phyloP scores from a whole-genome alignment of 305 asterid species.

The Fraxinus sp. region DNA sequence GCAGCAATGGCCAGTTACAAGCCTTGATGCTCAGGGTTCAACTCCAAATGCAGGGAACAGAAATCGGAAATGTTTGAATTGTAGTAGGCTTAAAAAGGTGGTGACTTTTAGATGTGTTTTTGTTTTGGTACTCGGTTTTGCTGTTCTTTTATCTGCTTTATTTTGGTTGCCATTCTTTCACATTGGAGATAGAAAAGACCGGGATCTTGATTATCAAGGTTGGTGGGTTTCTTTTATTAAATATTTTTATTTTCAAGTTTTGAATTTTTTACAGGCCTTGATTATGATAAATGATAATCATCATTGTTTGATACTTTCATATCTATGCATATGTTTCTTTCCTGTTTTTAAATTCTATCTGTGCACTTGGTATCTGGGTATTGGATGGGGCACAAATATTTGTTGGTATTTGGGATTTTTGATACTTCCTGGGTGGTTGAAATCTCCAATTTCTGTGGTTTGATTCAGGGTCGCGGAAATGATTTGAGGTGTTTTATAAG shows the following conservation, averaged over 20 bases:
- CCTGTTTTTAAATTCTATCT: constrained; percentile 1
- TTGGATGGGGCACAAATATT: neutral
- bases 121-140: constrained; percentile 61
- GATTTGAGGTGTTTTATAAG: constrained; percentile 4
- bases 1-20: constrained; percentile 42
- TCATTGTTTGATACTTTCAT: constrained; percentile 19
- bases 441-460: constrained; percentile 3
- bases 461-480: neutral
- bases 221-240: constrained; percentile 27
- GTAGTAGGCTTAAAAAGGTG: constrained; percentile 39
- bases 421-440: constrained; percentile 11
- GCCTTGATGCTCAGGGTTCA: constrained; percentile 50
- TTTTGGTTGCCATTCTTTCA: constrained; percentile 73
- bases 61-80: constrained; percentile 41
- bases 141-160: constrained; percentile 61
- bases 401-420: constrained; percentile 11
- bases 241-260: neutral
- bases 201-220: constrained; percentile 77
- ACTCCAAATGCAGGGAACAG: constrained; percentile 33
- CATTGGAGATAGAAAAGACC: constrained; percentile 54
- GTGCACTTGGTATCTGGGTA: constrained; percentile 6
- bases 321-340: constrained; percentile 17
- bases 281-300: neutral
- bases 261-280: neutral
- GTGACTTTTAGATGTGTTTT: constrained; percentile 65